These are phyloP conservation scores for Candida neerlandica DNA, from an alignment of 1,139 yeast species.

Conservation along the genomic window DNA sequence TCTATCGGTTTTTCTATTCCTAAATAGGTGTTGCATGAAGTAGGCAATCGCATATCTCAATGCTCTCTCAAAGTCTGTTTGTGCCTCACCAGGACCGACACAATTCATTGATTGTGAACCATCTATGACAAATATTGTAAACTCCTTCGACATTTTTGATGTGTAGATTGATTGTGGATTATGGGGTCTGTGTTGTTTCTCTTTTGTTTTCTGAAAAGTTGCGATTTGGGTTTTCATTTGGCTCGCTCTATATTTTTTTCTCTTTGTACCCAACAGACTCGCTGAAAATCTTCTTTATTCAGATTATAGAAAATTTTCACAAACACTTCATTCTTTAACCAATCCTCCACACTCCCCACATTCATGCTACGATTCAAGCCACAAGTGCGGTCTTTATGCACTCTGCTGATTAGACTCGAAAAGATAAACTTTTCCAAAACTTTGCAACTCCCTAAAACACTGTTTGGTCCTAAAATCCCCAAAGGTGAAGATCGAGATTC, in stretches of 20 bases:
- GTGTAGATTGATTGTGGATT: neutral
- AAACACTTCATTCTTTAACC: neutral
- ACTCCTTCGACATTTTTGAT: conserved; percentile 32
- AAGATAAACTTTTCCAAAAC: conserved; percentile 31
- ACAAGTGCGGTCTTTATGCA: conserved; percentile 8
- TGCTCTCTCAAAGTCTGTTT: conserved; percentile 10
- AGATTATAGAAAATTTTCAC: neutral
- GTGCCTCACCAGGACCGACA: neutral
- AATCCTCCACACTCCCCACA: neutral
- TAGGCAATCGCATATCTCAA: conserved; percentile 8
- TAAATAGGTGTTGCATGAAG: conserved; percentile 15
- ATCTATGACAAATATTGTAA: conserved; percentile 48
- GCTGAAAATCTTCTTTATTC: neutral
- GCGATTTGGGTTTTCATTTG: neutral
- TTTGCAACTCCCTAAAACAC: conserved; percentile 43
- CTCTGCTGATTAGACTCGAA: conserved; percentile 5
- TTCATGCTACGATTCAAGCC: conserved; percentile 12
- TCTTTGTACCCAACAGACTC: neutral
- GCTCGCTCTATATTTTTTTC: neutral
- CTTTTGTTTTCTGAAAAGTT: neutral
- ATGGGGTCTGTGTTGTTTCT: neutral
- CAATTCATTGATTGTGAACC: conserved; percentile 14
- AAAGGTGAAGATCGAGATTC: conserved; percentile 26
- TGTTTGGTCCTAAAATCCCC: conserved; percentile 47
- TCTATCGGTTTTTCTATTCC: conserved; percentile 16